Conservation (phyloP, 1,284 basidiomycete genomes). For the Ceratobasidium sp. region DNA sequence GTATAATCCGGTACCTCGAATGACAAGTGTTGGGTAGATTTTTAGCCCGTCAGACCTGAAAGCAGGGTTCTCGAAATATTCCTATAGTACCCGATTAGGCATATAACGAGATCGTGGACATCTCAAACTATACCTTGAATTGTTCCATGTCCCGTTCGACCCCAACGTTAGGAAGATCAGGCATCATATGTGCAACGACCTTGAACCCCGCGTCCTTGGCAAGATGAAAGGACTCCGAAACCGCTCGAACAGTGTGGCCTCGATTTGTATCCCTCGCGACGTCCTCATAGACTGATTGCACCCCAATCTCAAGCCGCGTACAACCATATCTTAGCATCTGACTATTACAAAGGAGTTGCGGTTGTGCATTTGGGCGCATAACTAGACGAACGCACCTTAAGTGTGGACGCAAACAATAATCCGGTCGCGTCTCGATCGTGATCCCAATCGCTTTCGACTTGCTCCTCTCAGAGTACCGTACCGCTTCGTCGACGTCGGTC, state of each 20-base stretch:
- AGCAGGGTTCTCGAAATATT: slow-evolving; percentile 97
- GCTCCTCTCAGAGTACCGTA: slow-evolving; percentile 94
- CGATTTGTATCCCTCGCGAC: slow-evolving; percentile 98
- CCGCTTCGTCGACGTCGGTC: slow-evolving; percentile 95
- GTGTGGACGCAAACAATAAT: slow-evolving; percentile 98
- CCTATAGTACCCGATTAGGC: slow-evolving; percentile 48
- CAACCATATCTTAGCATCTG: slow-evolving; percentile 99
- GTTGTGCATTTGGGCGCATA: not conserved
- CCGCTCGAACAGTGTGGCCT: slow-evolving; percentile 96
- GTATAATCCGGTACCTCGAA: slow-evolving; percentile 96
- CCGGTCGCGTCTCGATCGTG: slow-evolving; percentile 98
- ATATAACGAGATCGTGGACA: not conserved
- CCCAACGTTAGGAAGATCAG: slow-evolving; percentile 95
- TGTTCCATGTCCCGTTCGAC: slow-evolving; percentile 97
- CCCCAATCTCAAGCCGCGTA: slow-evolving; percentile 96
- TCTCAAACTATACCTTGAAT: slow-evolving; percentile 75
- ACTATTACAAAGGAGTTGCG: slow-evolving; percentile 52
- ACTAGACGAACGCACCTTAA: slow-evolving; percentile 65
- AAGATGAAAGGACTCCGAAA: slow-evolving; percentile 96
- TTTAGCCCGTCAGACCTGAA: slow-evolving; percentile 98
- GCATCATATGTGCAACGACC: slow-evolving; percentile 99
- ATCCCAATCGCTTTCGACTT: slow-evolving; percentile 99
- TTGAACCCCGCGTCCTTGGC: slow-evolving; percentile 99
- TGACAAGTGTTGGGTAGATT: slow-evolving; percentile 98
- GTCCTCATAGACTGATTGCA: slow-evolving; percentile 99